Evolutionary conservation across 139 green algal genomes (phyloP).

Genomic region (Chlamydomonas sp.): DNA sequence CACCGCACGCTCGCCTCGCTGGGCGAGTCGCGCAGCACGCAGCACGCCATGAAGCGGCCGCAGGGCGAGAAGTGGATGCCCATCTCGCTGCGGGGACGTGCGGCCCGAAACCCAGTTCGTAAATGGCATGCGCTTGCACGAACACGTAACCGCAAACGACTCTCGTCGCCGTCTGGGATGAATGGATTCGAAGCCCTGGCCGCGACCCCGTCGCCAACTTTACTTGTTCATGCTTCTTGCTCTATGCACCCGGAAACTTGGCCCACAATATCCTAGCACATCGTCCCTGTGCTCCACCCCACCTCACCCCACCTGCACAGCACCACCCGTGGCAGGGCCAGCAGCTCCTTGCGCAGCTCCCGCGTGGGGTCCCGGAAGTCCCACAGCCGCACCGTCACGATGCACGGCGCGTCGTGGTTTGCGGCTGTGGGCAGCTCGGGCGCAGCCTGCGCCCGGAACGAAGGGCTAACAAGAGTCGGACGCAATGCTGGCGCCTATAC

Average conservation of each 20-base stretch:
- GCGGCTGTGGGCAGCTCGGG: slow-evolving; percentile 25
- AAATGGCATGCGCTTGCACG: neutral
- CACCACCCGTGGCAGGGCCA: slow-evolving; percentile 22
- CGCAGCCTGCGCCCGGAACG: neutral
- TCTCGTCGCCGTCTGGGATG: too few relatives aligned
- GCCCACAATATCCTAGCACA: neutral
- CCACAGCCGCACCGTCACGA: slow-evolving; percentile 36
- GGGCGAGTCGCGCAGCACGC: slow-evolving; percentile 52
- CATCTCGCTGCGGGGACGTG: slow-evolving; percentile 89
- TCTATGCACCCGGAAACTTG: too few relatives aligned
- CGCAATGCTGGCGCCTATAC: too few relatives aligned
- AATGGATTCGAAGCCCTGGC: too few relatives aligned
- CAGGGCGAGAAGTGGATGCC: slow-evolving; percentile 89
- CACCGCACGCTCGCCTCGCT: slow-evolving; percentile 15
- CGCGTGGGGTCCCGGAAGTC: neutral
- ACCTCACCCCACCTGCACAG: slow-evolving; percentile 10
- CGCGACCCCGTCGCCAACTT: too few relatives aligned
- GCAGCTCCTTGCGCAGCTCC: slow-evolving; percentile 28
- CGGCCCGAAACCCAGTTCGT: too few relatives aligned
- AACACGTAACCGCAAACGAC: neutral
- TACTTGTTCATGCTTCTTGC: neutral
- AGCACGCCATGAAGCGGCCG: slow-evolving; percentile 81
- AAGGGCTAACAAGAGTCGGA: neutral
- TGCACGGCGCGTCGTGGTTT: slow-evolving; percentile 25
- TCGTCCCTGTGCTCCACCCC: neutral